A percentile compares a stretch with the other conserved stretches of the same genome.
These are phyloP conservation scores for Euphrasia arctica DNA, from an alignment of 305 asterid species.

Conservation along the genomic window DNA sequence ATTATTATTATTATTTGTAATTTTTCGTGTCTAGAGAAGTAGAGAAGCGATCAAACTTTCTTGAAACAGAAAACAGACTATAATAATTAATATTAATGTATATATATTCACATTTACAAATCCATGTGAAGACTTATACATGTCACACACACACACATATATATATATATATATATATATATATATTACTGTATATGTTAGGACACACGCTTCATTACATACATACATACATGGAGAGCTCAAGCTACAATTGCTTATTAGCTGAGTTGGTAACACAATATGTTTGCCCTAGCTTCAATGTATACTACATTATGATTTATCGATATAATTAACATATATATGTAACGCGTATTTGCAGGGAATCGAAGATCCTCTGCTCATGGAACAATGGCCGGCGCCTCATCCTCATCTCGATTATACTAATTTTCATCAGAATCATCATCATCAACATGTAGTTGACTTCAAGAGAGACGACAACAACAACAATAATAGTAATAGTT, in stretches of 20 bases:
- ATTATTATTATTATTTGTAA: no score
- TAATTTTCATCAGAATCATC: no score
- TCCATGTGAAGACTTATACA: not conserved
- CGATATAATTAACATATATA: no score
- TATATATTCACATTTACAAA: not conserved
- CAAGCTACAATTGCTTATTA: not conserved
- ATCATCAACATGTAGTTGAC: not conserved
- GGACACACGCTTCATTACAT: no score
- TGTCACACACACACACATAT: no score
- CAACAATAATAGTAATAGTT: constrained; percentile 12
- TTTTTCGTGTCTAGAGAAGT: no score
- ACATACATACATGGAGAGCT: not conserved
- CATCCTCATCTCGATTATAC: constrained; percentile 5
- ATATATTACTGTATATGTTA: no score
- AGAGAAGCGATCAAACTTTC: no score
- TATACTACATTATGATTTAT: no score
- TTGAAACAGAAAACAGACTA: no score
- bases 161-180: no score
- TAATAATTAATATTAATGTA: no score
- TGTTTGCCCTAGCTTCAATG: not conserved
- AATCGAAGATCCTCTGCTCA: not conserved
- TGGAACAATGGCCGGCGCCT: not conserved
- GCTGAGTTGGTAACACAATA: not conserved
- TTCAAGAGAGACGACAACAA: constrained; percentile 16
- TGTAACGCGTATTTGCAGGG: not conserved